Evolutionary conservation across 352 stramenopile species (phyloP).

Genomic region (Nothophytophthora sp.): DNA sequence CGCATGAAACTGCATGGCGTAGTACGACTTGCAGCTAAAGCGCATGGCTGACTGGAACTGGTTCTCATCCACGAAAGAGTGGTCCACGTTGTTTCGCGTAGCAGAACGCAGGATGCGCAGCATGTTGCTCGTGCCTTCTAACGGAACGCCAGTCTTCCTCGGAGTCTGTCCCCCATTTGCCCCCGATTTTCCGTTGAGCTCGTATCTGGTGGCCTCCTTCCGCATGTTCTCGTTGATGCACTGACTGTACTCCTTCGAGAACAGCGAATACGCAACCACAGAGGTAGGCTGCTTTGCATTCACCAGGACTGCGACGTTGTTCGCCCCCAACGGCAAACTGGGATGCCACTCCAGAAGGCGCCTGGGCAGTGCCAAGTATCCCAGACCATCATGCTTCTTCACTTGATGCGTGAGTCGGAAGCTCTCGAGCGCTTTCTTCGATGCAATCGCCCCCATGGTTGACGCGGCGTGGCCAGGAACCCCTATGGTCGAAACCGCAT

Average conservation of each 20-base stretch:
- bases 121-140: conserved; percentile 45
- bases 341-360: conserved; percentile 82
- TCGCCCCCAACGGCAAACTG: conserved; percentile 66
- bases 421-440: conserved; percentile 57
- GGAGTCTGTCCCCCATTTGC: conserved; percentile 32
- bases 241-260: conserved; percentile 80
- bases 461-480: conserved; percentile 45
- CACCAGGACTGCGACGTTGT: conserved; percentile 76
- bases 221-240: conserved; percentile 76
- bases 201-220: conserved; percentile 40
- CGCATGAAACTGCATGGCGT: conserved; percentile 89
- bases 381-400: conserved; percentile 58
- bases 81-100: conserved; percentile 80
- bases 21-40: conserved; percentile 90
- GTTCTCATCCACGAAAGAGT: conserved; percentile 86
- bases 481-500: conserved; percentile 29
- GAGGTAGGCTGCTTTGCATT: conserved; percentile 83
- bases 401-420: conserved; percentile 68
- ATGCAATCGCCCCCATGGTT: conserved; percentile 67
- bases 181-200: conserved; percentile 30
- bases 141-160: conserved; percentile 19
- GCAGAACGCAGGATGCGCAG: conserved; percentile 66
- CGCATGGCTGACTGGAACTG: conserved; percentile 80
- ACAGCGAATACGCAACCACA: conserved; percentile 84
- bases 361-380: conserved; percentile 81